Base-by-base conservation (phyloP, 1,139 yeast genomes). In the Taphrina confusa region DNA sequence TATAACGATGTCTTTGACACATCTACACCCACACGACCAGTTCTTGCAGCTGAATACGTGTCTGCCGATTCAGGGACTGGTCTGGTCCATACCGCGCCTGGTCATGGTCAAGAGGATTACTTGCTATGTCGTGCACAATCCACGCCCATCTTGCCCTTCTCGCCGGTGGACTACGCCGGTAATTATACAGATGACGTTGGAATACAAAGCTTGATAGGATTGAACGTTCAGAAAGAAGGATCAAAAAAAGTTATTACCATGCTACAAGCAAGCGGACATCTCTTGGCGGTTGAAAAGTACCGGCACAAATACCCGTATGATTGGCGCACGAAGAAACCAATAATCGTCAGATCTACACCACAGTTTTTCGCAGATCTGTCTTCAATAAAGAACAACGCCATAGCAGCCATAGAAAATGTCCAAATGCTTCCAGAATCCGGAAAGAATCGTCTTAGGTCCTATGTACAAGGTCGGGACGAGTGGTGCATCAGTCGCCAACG, bases 401-500 rank as follows among this genome's bases (percentile, higher is more conserved):
- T 82, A 2, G 71, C 76, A 23, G 82, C 94, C 2, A 71, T 91
- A 46, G 75, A 79, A 0, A 68, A 76, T 0, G 96, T 90, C 2
- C 71, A 78, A 8, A 92, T 92, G 68, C 74, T 78, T 59, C 98
- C 98, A 0, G 81, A 79, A 50, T 73, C 81, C 4, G 97, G 97
- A 1, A 74, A 75, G 44, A 84, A 80, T 60, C 77, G 98, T 65
- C 78, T 92, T 40, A 70, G 78, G 1, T 82, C 95, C 34, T 92
- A 91, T 69, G 80, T 91, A 30, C 77, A 76, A 18, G 83, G 85
- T 60, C 81, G 99, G 72, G 82, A 83, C 64, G 98, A 92, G 70
- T 92, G 99, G 99, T 92, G 99, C 73, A 90, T 92, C 52, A 91
- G 97, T 0, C 80, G 99, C 67, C 99, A 92, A 72, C 81, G 99